phyloP scores from a whole-genome alignment of 257 asterid species.

The Verbascum thapsus region DNA sequence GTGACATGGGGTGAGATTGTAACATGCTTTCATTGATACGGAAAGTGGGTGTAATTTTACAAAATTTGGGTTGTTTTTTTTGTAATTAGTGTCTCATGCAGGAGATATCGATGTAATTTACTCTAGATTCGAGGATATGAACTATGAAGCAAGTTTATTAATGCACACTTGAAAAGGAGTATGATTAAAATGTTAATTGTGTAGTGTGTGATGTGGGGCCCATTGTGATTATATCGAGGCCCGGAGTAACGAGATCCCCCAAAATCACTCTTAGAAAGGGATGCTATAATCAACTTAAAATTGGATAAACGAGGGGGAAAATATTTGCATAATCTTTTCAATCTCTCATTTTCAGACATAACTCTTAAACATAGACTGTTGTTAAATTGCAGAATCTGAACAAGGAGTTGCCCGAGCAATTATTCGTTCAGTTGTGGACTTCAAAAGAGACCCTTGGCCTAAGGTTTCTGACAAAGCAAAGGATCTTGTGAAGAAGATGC shows the following conservation, averaged over 20 bases:
- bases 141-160: not conserved
- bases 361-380: not conserved
- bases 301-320: not conserved
- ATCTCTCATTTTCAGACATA: not conserved
- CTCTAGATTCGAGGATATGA: too few species aligned
- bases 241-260: too few species aligned
- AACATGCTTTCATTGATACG: too few species aligned
- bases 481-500: slow-evolving; percentile 68
- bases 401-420: slow-evolving; percentile 82
- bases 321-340: not conserved
- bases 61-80: too few species aligned
- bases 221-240: too few species aligned
- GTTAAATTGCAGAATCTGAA: slow-evolving; percentile 66
- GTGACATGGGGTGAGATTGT: too few species aligned
- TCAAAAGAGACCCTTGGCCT: slow-evolving; percentile 76
- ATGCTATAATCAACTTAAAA: not conserved
- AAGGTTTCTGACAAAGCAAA: slow-evolving; percentile 70
- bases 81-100: too few species aligned
- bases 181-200: too few species aligned
- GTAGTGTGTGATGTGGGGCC: too few species aligned
- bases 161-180: not conserved
- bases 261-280: not conserved
- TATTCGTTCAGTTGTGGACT: slow-evolving; percentile 58
- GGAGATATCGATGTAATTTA: too few species aligned
- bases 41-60: too few species aligned